Percentiles rank a stretch among this genome's conserved stretches.
phyloP scores from a whole-genome alignment of 2,329 filamentous ascomycete species.

The Lecanoromycetidae sp. region DNA sequence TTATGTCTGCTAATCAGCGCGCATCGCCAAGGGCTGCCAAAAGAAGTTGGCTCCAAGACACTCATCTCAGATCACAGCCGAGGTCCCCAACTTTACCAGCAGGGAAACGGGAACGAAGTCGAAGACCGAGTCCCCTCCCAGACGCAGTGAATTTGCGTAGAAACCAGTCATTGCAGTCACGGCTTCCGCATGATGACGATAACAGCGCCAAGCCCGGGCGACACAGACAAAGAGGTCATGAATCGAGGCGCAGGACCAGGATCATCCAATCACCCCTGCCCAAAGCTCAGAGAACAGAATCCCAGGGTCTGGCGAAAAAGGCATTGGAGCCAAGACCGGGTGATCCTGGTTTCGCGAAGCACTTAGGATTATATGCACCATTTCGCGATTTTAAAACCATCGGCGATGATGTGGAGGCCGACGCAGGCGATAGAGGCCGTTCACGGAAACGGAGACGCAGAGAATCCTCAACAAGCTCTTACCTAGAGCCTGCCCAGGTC shows the following conservation, averaged over 20 bases:
- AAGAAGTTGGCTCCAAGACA: conserved; percentile 11
- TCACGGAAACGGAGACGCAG: conserved; percentile 8
- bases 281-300: not conserved
- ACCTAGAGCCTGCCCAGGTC: conserved; percentile 11
- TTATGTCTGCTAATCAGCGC: conserved; percentile 6
- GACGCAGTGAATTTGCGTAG: not conserved
- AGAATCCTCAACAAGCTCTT: conserved; percentile 7
- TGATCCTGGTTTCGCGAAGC: conserved; percentile 5
- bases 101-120: not conserved
- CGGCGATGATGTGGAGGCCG: not conserved
- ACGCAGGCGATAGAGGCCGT: not conserved
- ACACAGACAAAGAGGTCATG: no score
- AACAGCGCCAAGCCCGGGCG: no score
- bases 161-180: not conserved
- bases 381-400: conserved; percentile 12
- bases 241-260: not conserved
- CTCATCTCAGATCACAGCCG: not conserved
- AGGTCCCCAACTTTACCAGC: not conserved
- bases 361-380: conserved; percentile 13
- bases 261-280: not conserved
- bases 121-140: no score
- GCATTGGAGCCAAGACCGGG: not conserved
- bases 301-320: not conserved
- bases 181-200: no score
- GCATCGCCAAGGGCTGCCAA: conserved; percentile 14